phyloP scores from a whole-genome alignment of 441 rosid genomes.

The Rhodomyrtus psidioides region DNA sequence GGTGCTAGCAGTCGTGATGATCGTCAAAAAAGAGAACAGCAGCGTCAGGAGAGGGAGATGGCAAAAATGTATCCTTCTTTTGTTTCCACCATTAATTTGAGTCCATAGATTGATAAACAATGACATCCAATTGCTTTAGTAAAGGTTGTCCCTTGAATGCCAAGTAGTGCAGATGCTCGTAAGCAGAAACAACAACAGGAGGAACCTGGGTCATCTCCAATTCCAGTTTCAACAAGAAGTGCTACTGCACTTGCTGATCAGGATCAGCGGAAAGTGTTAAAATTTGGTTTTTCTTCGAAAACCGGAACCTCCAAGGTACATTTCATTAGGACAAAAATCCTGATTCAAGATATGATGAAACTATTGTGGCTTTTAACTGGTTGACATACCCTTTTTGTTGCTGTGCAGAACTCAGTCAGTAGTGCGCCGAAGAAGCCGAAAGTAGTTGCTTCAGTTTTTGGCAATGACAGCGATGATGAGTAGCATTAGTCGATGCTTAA shows the following conservation, averaged over 20 bases:
- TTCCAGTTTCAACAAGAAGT: conserved; percentile 19
- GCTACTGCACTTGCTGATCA: conserved; percentile 54
- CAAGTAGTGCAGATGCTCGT: conserved; percentile 71
- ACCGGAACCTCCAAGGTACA: conserved; percentile 56
- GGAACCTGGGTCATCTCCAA: conserved; percentile 31
- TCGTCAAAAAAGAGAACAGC: conserved; percentile 78
- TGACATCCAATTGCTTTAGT: neutral
- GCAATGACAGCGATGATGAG: conserved; percentile 78
- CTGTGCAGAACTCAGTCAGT: conserved; percentile 33
- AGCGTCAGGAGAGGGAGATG: conserved; percentile 87
- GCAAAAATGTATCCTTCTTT: conserved; percentile 43
- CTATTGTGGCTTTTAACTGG: neutral
- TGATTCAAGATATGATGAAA: neutral
- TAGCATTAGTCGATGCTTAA: conserved; percentile 3
- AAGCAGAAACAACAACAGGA: conserved; percentile 48
- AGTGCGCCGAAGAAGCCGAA: conserved; percentile 55
- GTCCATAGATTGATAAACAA: neutral
- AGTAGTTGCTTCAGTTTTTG: conserved; percentile 54
- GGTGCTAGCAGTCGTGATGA: conserved; percentile 82
- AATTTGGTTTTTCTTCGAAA: conserved; percentile 82
- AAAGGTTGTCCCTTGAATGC: neutral
- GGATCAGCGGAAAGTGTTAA: conserved; percentile 69
- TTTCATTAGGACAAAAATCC: neutral
- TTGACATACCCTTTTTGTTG: neutral
- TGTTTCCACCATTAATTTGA: neutral